These are phyloP conservation scores for Tylopilus cervinicoccineus DNA, from an alignment of 768 basidiomycete genomes.

Conservation along the genomic window DNA sequence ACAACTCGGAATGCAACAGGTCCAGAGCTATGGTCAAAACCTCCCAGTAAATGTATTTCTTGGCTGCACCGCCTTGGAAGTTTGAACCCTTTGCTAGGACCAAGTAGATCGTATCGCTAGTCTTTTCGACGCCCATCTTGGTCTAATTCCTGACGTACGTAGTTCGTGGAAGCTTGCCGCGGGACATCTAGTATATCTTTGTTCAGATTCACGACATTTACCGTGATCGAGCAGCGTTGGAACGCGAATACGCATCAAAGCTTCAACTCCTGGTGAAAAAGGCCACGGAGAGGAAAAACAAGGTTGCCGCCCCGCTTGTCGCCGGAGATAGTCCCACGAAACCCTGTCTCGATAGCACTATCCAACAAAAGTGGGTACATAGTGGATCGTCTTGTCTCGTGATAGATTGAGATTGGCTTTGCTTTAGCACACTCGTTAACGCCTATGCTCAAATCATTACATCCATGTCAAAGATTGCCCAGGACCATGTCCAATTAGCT, in stretches of 20 bases:
- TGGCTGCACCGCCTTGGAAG: not conserved
- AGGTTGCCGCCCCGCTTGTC: conserved; percentile 49
- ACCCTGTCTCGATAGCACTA: conserved; percentile 46
- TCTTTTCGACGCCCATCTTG: conserved; percentile 62
- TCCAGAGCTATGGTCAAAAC: conserved; percentile 43
- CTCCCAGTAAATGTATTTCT: conserved; percentile 45
- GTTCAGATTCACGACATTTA: conserved; percentile 70
- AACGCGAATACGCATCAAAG: conserved; percentile 76
- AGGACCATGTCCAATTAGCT: conserved; percentile 66
- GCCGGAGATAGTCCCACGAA: conserved; percentile 70
- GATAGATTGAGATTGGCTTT: conserved; percentile 6
- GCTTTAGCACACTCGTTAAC: conserved; percentile 61
- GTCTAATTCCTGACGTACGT: conserved; percentile 60
- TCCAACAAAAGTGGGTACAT: conserved; percentile 53
- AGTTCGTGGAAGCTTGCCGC: not conserved
- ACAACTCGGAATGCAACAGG: conserved; percentile 13
- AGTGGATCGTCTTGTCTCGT: conserved; percentile 7
- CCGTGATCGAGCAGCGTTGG: conserved; percentile 58
- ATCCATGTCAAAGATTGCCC: conserved; percentile 55
- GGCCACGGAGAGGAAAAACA: conserved; percentile 67
- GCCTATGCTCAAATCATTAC: conserved; percentile 66
- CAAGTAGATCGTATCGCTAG: conserved; percentile 63
- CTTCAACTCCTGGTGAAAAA: conserved; percentile 63
- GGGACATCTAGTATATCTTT: conserved; percentile 2
- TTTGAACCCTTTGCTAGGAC: conserved; percentile 43